Base-by-base conservation (phyloP, 306 rosid species). In the Aeschynomene evenia region DNA sequence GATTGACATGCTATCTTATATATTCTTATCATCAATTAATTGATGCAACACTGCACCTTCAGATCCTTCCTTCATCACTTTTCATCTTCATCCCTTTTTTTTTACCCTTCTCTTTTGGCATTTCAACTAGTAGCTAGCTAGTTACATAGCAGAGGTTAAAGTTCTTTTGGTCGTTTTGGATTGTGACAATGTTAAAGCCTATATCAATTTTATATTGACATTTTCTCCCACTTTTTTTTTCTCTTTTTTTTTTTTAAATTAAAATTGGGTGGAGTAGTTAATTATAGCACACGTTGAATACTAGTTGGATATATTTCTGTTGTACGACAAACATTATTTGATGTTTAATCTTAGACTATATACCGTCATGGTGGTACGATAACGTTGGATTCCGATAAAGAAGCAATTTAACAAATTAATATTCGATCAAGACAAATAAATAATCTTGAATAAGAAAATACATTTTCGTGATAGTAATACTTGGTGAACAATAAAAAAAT, bases 21-120 rank as follows among this genome's bases (percentile, higher is more conserved):
- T n/a, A n/a, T n/a, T n/a, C 69, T 46, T 34, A 3, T 3, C 24
- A 58, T 57, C 74, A 13, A 55, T 71, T 21, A 45, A 57, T 71
- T 61, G 22, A 39, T 49, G 31, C 23, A 65, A 22, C 26, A 64
- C 69, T 79, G 29, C 26, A 64, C 69, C 81, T 74, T 59, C 61
- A 81, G 77, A 71, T 79, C 83, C 89, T 52, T 83, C 83, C 59
- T 50, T 71, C 70, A 73, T 57, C 62, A 48, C 76, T 66, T 75
- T 65, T 33, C 8, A 11, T 50, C 52, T 34, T 46, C 73, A 10
- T 48, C n/a, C 11, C 43, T 7, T 2, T 12, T 50, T 63, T 77
- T 24, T n/a, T 18, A 48, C 2, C 43, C 54, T 51, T 64, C 49
- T 80, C 81, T 62, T 76, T 80, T 64, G 46, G 71, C 37, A 37